Conservation (phyloP, 2,329 filamentous ascomycete genomes). For the Aspergillus glaucus region DNA sequence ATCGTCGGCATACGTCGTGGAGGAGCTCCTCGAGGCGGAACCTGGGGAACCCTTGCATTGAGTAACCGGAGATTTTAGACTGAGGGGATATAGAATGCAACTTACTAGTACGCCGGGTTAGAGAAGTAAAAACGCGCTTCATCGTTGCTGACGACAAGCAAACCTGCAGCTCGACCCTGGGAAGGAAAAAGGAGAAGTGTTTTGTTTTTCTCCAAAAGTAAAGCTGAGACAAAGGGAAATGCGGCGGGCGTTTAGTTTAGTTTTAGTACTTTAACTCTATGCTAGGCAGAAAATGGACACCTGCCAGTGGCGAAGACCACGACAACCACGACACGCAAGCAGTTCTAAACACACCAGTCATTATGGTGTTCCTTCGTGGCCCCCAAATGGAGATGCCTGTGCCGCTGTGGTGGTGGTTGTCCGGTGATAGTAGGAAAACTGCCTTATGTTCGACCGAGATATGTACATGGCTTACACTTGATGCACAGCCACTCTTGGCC, state of each 20-base stretch:
- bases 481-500: neutral
- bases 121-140: constrained; percentile 32
- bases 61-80: neutral
- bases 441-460: too few relatives aligned
- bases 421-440: neutral
- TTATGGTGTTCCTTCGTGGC: neutral
- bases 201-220: neutral
- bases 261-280: too few relatives aligned
- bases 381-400: neutral
- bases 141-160: constrained; percentile 13
- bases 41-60: constrained; percentile 11
- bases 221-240: neutral
- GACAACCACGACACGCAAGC: neutral
- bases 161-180: too few relatives aligned
- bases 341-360: neutral
- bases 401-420: neutral
- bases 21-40: constrained; percentile 14
- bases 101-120: constrained; percentile 29
- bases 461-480: neutral
- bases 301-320: neutral
- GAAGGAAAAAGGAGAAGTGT: neutral
- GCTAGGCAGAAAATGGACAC: neutral
- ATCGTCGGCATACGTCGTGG: constrained; percentile 24
- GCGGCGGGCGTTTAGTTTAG: neutral
- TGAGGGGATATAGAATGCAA: neutral